Percentiles rank a stretch among this genome's conserved stretches.
phyloP scores from a whole-genome alignment of 257 asterid species.

The Lithospermum erythrorhizon region DNA sequence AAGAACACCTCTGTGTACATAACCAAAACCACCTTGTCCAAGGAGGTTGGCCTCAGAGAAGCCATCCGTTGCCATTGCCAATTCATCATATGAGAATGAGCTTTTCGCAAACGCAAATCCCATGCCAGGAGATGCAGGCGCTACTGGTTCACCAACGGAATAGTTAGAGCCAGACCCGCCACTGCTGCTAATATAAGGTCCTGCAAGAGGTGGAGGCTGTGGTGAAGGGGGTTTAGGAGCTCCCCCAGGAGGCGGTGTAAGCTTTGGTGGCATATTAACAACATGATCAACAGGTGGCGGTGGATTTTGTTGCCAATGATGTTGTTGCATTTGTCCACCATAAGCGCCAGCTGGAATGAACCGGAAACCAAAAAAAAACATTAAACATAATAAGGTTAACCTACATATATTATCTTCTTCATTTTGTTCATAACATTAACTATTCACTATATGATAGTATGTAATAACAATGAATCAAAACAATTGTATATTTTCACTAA shows the following conservation, averaged over 20 bases:
- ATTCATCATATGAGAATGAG: constrained; percentile 68
- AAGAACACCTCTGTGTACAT: constrained; percentile 77
- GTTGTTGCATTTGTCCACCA: constrained; percentile 14
- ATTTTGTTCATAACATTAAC: background rate
- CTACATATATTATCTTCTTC: background rate
- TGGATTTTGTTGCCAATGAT: constrained; percentile 25
- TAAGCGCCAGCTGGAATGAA: constrained; percentile 34
- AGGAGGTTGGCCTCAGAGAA: constrained; percentile 83
- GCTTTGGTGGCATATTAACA: constrained; percentile 17
- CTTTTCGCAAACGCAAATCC: constrained; percentile 54
- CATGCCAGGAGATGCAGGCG: constrained; percentile 60
- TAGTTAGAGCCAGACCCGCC: constrained; percentile 68
- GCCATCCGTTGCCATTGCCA: constrained; percentile 84
- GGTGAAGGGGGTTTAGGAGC: constrained; percentile 23
- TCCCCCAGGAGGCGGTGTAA: constrained; percentile 17
- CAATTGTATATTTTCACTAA: background rate
- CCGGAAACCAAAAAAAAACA: background rate
- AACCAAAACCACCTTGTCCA: constrained; percentile 97
- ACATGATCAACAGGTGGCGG: constrained; percentile 18
- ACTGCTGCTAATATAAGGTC: constrained; percentile 46
- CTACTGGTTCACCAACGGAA: constrained; percentile 50
- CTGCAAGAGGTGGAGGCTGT: constrained; percentile 40
- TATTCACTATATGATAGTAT: too few relatives aligned
- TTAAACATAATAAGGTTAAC: background rate
- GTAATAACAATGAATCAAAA: background rate